Conservation (phyloP, 2,329 filamentous ascomycete genomes). For the Hypoxylon sp. region DNA sequence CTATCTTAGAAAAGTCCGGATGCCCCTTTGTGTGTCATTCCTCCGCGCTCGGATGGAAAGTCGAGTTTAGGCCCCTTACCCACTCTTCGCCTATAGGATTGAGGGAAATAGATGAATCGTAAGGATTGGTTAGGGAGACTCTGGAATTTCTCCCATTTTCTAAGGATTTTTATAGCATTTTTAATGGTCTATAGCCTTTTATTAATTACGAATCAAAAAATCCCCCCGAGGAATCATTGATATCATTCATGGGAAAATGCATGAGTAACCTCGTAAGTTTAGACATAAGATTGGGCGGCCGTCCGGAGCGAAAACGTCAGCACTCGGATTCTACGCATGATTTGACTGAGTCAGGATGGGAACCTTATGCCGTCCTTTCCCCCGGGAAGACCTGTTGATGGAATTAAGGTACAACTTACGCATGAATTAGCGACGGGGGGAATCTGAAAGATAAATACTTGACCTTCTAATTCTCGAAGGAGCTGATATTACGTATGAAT, state of each 20-base stretch:
- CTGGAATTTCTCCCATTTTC: not conserved
- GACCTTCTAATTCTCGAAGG: not conserved
- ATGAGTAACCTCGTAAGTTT: not conserved
- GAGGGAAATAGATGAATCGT: not conserved
- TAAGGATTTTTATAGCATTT: not conserved
- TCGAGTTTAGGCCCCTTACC: not conserved
- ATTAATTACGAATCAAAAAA: not conserved
- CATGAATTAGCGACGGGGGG: not conserved
- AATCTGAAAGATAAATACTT: slow-evolving; percentile 3
- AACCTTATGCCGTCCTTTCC: slow-evolving; percentile 2
- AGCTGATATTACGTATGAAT: not conserved
- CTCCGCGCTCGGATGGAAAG: not conserved
- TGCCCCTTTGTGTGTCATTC: not conserved
- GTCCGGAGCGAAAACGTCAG: not conserved
- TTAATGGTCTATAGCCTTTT: not conserved
- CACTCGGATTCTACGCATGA: slow-evolving; percentile 1
- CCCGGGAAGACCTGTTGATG: not conserved
- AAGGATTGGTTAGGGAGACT: not conserved
- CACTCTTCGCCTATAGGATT: not conserved
- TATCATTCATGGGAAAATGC: slow-evolving; percentile 2
- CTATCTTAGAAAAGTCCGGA: not conserved
- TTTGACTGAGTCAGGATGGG: not conserved
- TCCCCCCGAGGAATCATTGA: not conserved
- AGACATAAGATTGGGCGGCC: not conserved
- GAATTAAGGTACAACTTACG: not conserved